Base-by-base conservation (phyloP, 148 eudicot genomes). In the Pharnaceum exiguum region DNA sequence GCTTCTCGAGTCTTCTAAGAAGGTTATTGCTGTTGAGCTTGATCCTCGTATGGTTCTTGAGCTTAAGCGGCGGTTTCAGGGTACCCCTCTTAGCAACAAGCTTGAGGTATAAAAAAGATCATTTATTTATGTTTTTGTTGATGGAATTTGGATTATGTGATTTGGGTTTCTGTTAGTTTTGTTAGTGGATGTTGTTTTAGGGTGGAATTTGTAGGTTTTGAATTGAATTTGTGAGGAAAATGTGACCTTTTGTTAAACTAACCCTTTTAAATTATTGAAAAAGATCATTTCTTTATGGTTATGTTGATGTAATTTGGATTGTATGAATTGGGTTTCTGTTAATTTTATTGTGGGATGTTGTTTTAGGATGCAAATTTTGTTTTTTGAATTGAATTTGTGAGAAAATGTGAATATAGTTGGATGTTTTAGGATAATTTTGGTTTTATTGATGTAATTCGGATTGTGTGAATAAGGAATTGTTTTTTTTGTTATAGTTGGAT, bases 31-130 rank as follows among this genome's bases (percentile, higher is more conserved):
- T 11, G 90, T 89, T 40, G 97, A 89, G 60, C 55, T 79, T 30
- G 97, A 91, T 50, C 72, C 84, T 40, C 87, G 86, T 53, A 87
- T 91, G 90, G 90, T 85, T 71, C 89, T 80, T 26, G 97, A 87
- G 66, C 76, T 91, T 57, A 74, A 87, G 29, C 81, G 93, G 10
- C 71, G 87, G n/a, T 85, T 87, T 62, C 93, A 85, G 66, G 90
- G 81, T 19, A 79, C 89, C 15, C 82, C 93, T 29, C 53, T 67
- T 10, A 75, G 82, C 13, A 75, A 52, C 52, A 75, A 71, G 16
- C 70, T 82, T 28, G 72, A 87, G 86, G 86, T 79, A 31, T 3
- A 32, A 3, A 5, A 10, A 28, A n/a, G n/a, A n/a, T n/a, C n/a
- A n/a, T 24, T 30, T 10, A 5, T 9, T 9, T 1, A 12, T 23